Conservation (phyloP, 176 grass and related monocot genomes). For the Rhipidocladum racemiflorum region DNA sequence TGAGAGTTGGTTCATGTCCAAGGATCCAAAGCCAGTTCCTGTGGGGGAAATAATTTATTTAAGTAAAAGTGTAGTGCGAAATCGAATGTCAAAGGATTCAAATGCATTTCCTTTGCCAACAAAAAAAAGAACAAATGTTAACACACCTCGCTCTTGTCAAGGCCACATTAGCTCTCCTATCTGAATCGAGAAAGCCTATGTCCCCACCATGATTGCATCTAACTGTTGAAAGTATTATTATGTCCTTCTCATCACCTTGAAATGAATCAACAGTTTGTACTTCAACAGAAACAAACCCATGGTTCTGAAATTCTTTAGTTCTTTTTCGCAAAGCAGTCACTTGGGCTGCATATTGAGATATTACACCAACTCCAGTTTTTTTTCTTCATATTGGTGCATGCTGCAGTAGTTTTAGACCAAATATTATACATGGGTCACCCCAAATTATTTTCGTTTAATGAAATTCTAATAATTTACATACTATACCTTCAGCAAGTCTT, state of each 20-base stretch:
- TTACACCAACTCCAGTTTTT: conserved; percentile 33
- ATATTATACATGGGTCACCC: not conserved
- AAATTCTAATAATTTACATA: not conserved
- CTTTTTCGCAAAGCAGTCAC: conserved; percentile 41
- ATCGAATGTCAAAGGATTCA: not conserved
- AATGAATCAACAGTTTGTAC: conserved; percentile 40
- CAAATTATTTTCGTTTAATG: not conserved
- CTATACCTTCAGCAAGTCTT: conserved; percentile 37
- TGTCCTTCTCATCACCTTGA: conserved; percentile 53
- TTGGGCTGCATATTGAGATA: conserved; percentile 54
- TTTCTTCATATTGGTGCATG: not conserved
- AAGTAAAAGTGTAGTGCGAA: not conserved
- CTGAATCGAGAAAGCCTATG: conserved; percentile 30
- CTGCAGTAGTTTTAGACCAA: conserved; percentile 20
- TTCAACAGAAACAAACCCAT: conserved; percentile 28
- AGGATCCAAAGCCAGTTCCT: conserved; percentile 1
- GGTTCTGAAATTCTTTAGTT: not conserved
- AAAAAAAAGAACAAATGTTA: not conserved
- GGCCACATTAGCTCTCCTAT: conserved; percentile 48
- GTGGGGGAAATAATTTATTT: not conserved
- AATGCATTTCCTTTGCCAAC: too few relatives aligned
- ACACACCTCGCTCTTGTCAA: conserved; percentile 46
- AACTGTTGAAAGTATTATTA: conserved; percentile 49
- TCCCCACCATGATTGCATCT: conserved; percentile 31
- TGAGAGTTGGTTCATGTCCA: not conserved